Conservation (phyloP, 768 basidiomycete species). For the Auricularia sp. region DNA sequence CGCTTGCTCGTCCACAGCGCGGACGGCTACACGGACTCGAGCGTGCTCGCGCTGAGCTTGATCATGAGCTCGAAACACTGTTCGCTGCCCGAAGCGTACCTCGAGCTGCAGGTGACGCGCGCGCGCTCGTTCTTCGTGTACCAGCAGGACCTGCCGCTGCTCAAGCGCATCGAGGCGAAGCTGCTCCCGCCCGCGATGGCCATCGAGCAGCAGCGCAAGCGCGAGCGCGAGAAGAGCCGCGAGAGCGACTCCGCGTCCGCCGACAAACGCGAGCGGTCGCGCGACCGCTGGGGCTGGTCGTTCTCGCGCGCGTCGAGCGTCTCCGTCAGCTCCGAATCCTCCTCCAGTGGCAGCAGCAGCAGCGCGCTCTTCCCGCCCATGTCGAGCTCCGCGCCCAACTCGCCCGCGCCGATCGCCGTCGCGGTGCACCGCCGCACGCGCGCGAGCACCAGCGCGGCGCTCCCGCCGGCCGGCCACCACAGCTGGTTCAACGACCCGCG, state of each 20-base stretch:
- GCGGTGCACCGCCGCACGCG: neutral
- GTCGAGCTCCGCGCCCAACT: constrained; percentile 2
- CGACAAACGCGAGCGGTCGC: neutral
- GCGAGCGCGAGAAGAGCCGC: constrained; percentile 9
- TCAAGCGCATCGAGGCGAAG: constrained; percentile 57
- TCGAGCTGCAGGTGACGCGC: constrained; percentile 60
- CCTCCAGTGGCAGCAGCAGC: too few species aligned
- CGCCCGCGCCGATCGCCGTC: constrained; percentile 4
- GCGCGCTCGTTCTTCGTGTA: constrained; percentile 88
- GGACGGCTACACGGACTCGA: constrained; percentile 90
- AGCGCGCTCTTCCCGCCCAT: constrained; percentile 5
- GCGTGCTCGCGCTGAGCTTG: constrained; percentile 74
- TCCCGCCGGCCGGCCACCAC: constrained; percentile 59
- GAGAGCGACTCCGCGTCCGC: neutral
- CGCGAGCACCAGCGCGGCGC: constrained; percentile 58
- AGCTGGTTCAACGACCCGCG: constrained; percentile 91
- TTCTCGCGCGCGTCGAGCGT: constrained; percentile 11
- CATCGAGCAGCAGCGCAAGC: constrained; percentile 8
- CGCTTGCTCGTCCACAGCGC: constrained; percentile 74
- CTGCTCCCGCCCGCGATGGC: constrained; percentile 14
- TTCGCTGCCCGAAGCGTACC: constrained; percentile 78
- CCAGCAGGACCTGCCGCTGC: constrained; percentile 60
- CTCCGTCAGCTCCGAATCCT: neutral
- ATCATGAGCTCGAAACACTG: constrained; percentile 68
- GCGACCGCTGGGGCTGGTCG: neutral